Conservation (phyloP, 2,329 filamentous ascomycete genomes). For the Pseudopyrenochaeta lycopersici region DNA sequence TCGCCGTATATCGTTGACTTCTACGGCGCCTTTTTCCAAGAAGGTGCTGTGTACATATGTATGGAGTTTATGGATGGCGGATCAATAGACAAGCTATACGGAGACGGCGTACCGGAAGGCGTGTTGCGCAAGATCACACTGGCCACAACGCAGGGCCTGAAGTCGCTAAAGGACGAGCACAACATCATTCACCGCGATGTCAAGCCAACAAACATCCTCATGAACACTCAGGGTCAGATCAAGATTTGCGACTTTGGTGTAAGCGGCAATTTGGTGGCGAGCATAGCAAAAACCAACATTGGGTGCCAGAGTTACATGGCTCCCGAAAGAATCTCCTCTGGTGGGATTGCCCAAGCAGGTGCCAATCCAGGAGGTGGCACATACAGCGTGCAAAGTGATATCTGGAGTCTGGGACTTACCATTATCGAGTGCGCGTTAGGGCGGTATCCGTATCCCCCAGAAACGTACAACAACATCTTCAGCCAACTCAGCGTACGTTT, state of each 20-base stretch:
- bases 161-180: conserved; percentile 94
- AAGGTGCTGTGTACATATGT: conserved; percentile 98
- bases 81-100: conserved; percentile 95
- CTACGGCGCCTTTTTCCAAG: conserved; percentile 98
- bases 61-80: conserved; percentile 99
- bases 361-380: conserved; percentile 78
- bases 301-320: conserved; percentile 99
- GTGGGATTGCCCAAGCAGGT: conserved; percentile 76
- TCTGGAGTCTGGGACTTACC: conserved; percentile 94
- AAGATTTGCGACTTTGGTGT: conserved; percentile 99
- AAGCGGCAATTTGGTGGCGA: conserved; percentile 93
- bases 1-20: conserved; percentile 99
- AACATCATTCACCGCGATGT: conserved; percentile 99
- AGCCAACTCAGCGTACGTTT: conserved; percentile 92
- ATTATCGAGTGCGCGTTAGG: conserved; percentile 97
- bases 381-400: conserved; percentile 97
- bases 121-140: conserved; percentile 91
- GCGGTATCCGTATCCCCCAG: conserved; percentile 93
- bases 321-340: conserved; percentile 90
- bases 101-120: conserved; percentile 86
- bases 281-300: conserved; percentile 98
- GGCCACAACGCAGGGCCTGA: conserved; percentile 88
- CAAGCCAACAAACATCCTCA: conserved; percentile 97
- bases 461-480: conserved; percentile 98
- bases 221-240: conserved; percentile 88